Conservation (phyloP, 164 flowering plant genomes). For the Nymphaea thermarum region DNA sequence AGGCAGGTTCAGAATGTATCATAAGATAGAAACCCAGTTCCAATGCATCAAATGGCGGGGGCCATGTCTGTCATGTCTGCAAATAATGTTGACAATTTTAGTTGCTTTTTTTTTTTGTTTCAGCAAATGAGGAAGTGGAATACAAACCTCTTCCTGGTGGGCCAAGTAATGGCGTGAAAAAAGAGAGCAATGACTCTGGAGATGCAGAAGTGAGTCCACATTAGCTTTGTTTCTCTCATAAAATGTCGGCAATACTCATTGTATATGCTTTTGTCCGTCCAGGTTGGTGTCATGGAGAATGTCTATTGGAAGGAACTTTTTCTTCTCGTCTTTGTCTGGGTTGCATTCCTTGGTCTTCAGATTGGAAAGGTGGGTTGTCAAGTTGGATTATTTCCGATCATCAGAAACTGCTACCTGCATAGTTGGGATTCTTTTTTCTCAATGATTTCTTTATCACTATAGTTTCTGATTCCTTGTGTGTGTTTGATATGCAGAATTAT, state of each 20-base stretch:
- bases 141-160: conserved; percentile 75
- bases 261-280: conserved; percentile 1
- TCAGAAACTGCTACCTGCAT: background rate
- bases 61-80: background rate
- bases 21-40: background rate
- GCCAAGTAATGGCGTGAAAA: conserved; percentile 26
- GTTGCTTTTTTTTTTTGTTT: conserved; percentile 6
- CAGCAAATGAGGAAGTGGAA: conserved; percentile 37
- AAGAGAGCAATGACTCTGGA: conserved; percentile 11
- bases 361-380: conserved; percentile 47
- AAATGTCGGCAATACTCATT: background rate
- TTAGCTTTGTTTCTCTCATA: background rate
- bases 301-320: conserved; percentile 89
- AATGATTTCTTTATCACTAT: background rate
- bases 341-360: conserved; percentile 73
- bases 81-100: background rate
- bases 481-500: conserved; percentile 30
- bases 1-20: background rate
- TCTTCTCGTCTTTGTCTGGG: conserved; percentile 82
- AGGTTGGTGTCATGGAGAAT: conserved; percentile 68
- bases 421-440: too few relatives aligned
- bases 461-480: background rate
- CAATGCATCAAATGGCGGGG: too few relatives aligned
- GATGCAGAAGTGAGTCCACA: conserved; percentile 33
- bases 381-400: background rate